Conservation (phyloP, 176 grass and related monocot genomes). For the Urochloa ruziziensis region DNA sequence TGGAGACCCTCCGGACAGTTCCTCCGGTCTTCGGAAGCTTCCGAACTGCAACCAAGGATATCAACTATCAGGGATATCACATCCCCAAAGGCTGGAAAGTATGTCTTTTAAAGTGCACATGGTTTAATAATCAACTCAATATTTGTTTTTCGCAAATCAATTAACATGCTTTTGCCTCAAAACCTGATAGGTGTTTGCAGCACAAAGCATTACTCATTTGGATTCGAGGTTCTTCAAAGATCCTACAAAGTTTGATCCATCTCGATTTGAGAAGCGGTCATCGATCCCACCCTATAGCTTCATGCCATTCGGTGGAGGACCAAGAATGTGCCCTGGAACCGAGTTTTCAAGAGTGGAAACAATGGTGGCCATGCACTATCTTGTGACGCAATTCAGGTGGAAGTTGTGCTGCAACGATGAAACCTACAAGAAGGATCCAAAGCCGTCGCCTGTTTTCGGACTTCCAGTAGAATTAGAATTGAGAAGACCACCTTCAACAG, state of each 20-base stretch:
- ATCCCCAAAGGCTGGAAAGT: constrained; percentile 51
- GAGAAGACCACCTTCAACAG: background rate
- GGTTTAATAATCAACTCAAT: background rate
- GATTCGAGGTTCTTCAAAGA: constrained; percentile 35
- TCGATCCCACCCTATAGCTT: constrained; percentile 27
- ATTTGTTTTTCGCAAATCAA: background rate
- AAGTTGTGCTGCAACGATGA: constrained; percentile 23
- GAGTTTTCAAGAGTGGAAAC: constrained; percentile 45
- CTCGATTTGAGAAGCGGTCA: constrained; percentile 25
- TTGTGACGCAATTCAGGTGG: constrained; percentile 40
- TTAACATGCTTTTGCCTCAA: background rate
- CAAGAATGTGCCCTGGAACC: constrained; percentile 42
- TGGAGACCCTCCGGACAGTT: constrained; percentile 44
- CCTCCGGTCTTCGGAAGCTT: constrained; percentile 51
- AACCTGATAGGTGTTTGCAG: constrained; percentile 35
- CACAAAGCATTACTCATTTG: constrained; percentile 46
- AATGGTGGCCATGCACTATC: constrained; percentile 41
- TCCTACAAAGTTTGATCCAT: constrained; percentile 35
- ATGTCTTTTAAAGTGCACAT: background rate
- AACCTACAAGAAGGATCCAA: constrained; percentile 35
- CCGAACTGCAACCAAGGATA: constrained; percentile 30
- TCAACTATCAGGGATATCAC: constrained; percentile 31
- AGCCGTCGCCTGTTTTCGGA: constrained; percentile 23
- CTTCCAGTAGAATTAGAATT: constrained; percentile 27
- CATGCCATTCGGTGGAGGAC: constrained; percentile 46